Evolutionary conservation across 2,329 filamentous ascomycete genomes (phyloP).

Genomic region (Penicillium corylophilum): DNA sequence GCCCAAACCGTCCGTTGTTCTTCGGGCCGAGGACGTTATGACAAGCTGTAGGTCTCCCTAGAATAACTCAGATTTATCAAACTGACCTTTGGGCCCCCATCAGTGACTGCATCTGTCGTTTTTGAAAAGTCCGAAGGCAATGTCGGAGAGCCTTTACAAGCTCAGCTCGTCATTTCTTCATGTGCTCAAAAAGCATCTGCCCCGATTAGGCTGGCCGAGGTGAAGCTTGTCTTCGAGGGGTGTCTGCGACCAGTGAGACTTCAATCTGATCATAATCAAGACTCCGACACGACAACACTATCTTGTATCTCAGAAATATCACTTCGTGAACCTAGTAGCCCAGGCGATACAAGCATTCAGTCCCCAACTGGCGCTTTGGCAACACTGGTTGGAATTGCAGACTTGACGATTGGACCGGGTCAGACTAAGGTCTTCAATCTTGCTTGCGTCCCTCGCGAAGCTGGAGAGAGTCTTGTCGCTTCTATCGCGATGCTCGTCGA

Average conservation of each 20-base stretch:
- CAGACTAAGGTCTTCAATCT: slow-evolving; percentile 71
- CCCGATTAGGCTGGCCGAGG: slow-evolving; percentile 49
- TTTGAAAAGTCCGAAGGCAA: slow-evolving; percentile 57
- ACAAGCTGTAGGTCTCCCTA: slow-evolving; percentile 44
- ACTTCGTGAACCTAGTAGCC: slow-evolving; percentile 35
- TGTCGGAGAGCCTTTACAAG: slow-evolving; percentile 58
- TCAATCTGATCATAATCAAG: slow-evolving; percentile 32
- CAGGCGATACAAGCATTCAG: slow-evolving; percentile 29
- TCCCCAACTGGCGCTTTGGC: slow-evolving; percentile 36
- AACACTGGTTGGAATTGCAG: slow-evolving; percentile 55
- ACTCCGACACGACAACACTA: slow-evolving; percentile 20
- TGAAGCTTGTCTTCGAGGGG: slow-evolving; percentile 56
- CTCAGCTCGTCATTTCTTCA: slow-evolving; percentile 56
- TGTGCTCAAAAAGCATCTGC: slow-evolving; percentile 45
- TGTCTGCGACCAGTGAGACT: slow-evolving; percentile 45
- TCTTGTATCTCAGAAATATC: slow-evolving; percentile 33
- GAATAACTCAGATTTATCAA: not conserved
- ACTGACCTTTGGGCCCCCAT: not conserved
- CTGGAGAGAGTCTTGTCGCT: slow-evolving; percentile 70
- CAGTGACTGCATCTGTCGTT: slow-evolving; percentile 52
- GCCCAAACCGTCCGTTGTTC: slow-evolving; percentile 47
- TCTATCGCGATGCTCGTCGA: slow-evolving; percentile 64
- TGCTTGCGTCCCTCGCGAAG: slow-evolving; percentile 72
- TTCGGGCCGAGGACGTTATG: slow-evolving; percentile 50
- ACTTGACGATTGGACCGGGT: slow-evolving; percentile 66